Evolutionary conservation across 805 yeast genomes (phyloP), one percentile per base, ranked within the genome.

Genomic region (Kuraishia borneana): DNA sequence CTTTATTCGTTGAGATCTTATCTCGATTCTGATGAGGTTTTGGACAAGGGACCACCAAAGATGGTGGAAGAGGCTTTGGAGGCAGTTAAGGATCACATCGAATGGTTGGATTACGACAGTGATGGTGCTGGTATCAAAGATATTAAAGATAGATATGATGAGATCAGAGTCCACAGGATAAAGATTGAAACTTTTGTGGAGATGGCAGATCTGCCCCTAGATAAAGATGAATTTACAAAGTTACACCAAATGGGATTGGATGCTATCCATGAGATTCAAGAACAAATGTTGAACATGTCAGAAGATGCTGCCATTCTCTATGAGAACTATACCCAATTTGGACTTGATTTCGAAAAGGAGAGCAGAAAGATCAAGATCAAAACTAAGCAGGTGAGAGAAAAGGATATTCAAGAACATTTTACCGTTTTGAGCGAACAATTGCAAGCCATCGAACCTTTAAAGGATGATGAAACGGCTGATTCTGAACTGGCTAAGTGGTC

Each of bases 81-180:
- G 0, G 40, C 59, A 5, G 70, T 79, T 4, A 37, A 60, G 12
- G 75, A 71, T 8, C 56, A 63, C 18, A 56, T 82, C 31, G 89
- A 80, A 39, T 84, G 95, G 95, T 58, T 85, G 26, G 94, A 84
- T 33, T 73, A 70, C 45, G 85, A 75, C 13, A 66, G 83, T 25
- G 81, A 70, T 35, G 61, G 58, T 17, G 69, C 82, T 1, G 41
- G 53, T 1, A 31, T 56, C 9, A 49, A 58, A 17, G 68, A 59
- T 2, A 51, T 74, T 18, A 50, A 54, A 16, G 47, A 49, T 3
- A 68, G 52, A 43, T 39, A 53, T 37, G 48, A 60, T 39, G 47
- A 53, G 30, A 42, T 56, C 32, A 41, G 51, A 6, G 41, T 37
- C 1, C 40, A 55, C 16, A 52, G 48, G 30, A 43, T 42, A 13